Percentiles rank a stretch among this genome's conserved stretches.
Evolutionary conservation across 192 early-diverging fungal genomes (phyloP).

Genomic region (Backusella liffmaniae): DNA sequence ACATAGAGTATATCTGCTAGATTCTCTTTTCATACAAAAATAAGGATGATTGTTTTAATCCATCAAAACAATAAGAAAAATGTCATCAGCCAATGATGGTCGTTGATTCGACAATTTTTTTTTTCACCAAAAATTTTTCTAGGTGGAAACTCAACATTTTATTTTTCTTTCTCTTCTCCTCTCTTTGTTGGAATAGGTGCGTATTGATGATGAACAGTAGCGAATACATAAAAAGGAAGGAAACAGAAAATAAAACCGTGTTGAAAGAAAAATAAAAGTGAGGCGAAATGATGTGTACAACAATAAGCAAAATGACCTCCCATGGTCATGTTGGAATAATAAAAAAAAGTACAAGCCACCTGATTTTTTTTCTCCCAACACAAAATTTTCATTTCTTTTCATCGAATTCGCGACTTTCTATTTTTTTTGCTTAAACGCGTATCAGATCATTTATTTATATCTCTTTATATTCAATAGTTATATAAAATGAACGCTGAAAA

Average conservation of each 20-base stretch:
- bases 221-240: neutral
- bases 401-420: neutral
- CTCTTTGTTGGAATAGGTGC: constrained; percentile 14
- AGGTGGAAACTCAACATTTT: constrained; percentile 7
- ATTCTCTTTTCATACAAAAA: neutral
- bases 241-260: too few species aligned
- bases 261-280: neutral
- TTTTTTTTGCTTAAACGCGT: neutral
- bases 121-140: neutral
- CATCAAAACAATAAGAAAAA: neutral
- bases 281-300: neutral
- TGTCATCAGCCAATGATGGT: neutral
- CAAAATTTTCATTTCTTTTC: neutral
- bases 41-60: neutral
- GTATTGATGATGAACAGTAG: neutral
- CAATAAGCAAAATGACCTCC: neutral
- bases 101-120: neutral
- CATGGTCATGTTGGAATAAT: neutral
- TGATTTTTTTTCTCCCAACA: neutral
- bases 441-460: neutral
- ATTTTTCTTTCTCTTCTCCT: constrained; percentile 4
- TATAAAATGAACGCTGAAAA: constrained; percentile 80
- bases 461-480: neutral
- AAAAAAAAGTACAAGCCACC: neutral
- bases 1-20: too few species aligned